These are phyloP conservation scores for Luffa acutangula DNA, from an alignment of 306 rosid genomes.

Conservation along the genomic window DNA sequence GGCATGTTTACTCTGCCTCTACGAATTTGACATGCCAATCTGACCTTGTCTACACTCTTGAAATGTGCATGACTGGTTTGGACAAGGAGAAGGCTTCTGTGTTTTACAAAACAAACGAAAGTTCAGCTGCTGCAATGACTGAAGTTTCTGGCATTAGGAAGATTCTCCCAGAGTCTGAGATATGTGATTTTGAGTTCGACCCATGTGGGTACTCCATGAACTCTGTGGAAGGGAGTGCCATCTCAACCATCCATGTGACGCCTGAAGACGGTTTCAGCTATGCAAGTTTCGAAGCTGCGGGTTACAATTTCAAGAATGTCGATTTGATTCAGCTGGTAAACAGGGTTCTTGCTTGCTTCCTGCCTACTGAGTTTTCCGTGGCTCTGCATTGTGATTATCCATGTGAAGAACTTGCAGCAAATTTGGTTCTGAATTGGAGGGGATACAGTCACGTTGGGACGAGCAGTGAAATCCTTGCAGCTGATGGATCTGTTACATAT, in stretches of 20 bases:
- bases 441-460: constrained; percentile 48
- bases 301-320: constrained; percentile 31
- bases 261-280: constrained; percentile 12
- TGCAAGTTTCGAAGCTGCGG: constrained; percentile 62
- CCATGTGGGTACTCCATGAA: constrained; percentile 71
- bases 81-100: constrained; percentile 38
- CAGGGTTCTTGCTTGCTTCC: constrained; percentile 46
- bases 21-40: constrained; percentile 13
- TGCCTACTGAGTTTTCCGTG: constrained; percentile 43
- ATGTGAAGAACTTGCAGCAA: constrained; percentile 28
- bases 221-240: constrained; percentile 44
- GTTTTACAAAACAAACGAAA: constrained; percentile 33
- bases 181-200: constrained; percentile 57
- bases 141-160: constrained; percentile 45
- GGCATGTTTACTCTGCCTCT: constrained; percentile 60
- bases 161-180: constrained; percentile 42
- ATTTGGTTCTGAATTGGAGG: constrained; percentile 28
- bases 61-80: constrained; percentile 68
- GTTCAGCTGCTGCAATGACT: constrained; percentile 44
- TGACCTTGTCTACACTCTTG: constrained; percentile 35
- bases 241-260: constrained; percentile 52
- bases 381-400: constrained; percentile 42
- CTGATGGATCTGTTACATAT: constrained; percentile 43
- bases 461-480: constrained; percentile 44
- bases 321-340: constrained; percentile 23